These are phyloP conservation scores for Vigna hirtella DNA, from an alignment of 306 rosid species.

Conservation along the genomic window DNA sequence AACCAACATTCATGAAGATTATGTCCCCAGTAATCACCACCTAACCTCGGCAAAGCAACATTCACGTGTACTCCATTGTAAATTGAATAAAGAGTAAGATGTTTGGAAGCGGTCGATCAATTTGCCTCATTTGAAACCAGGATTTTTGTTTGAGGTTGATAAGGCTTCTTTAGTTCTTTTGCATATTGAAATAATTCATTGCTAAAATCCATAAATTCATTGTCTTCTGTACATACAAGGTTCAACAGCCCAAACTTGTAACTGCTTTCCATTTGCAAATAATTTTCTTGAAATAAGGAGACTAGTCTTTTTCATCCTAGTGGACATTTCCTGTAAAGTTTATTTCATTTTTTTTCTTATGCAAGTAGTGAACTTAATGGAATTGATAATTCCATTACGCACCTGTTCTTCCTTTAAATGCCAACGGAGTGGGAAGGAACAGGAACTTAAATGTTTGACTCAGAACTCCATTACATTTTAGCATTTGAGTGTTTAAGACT, in stretches of 20 bases:
- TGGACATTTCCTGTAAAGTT: slow-evolving; percentile 11
- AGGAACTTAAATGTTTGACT: no score
- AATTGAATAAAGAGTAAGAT: slow-evolving; percentile 38
- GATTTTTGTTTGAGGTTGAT: slow-evolving; percentile 1
- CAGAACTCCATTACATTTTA: no score
- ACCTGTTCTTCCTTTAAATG: no score
- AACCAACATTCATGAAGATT: slow-evolving; percentile 9
- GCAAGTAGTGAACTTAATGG: not conserved
- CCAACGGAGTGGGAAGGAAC: not conserved
- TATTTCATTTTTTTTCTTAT: not conserved
- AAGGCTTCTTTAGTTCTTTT: not conserved
- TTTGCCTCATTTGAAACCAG: no score
- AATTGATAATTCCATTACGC: not conserved
- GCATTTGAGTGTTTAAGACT: no score
- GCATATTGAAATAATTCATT: not conserved
- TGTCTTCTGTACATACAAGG: slow-evolving; percentile 8
- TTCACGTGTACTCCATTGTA: not conserved
- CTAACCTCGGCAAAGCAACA: not conserved
- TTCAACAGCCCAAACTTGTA: slow-evolving; percentile 3
- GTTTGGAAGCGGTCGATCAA: slow-evolving; percentile 12
- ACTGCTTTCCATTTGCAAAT: no score
- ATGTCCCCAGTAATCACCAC: not conserved
- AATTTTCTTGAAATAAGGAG: slow-evolving; percentile 17
- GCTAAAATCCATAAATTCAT: slow-evolving; percentile 20
- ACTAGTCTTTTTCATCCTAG: not conserved